Conservation (phyloP, 2,329 filamentous ascomycete species). For the Ophiostoma fasciatum region DNA sequence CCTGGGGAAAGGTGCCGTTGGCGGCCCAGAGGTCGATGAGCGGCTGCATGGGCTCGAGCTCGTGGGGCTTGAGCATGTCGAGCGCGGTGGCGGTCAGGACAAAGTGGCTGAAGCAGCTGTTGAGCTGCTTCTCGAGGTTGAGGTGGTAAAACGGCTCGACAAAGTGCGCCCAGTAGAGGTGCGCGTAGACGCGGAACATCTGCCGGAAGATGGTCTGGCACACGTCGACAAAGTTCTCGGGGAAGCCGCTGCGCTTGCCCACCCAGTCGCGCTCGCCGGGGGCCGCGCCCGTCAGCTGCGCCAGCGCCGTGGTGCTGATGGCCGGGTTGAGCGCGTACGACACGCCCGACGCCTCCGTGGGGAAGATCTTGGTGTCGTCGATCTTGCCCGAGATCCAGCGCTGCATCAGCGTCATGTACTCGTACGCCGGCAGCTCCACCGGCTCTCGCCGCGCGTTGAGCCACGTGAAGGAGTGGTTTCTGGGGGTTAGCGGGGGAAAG, state of each 20-base stretch:
- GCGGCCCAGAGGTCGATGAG: slow-evolving; percentile 83
- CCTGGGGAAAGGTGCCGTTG: slow-evolving; percentile 73
- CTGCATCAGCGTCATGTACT: slow-evolving; percentile 92
- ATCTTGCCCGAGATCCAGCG: slow-evolving; percentile 97
- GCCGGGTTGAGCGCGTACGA: slow-evolving; percentile 48
- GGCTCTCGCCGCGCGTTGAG: slow-evolving; percentile 76
- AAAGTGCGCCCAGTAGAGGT: slow-evolving; percentile 96
- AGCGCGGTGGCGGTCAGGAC: slow-evolving; percentile 66
- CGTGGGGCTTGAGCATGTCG: slow-evolving; percentile 73
- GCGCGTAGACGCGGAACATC: slow-evolving; percentile 97
- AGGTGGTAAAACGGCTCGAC: slow-evolving; percentile 71
- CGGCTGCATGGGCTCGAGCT: slow-evolving; percentile 91
- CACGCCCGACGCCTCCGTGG: slow-evolving; percentile 62
- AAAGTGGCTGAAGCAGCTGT: slow-evolving; percentile 80
- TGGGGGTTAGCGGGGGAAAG: slow-evolving; percentile 14
- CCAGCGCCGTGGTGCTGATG: neutral
- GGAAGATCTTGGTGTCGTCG: slow-evolving; percentile 78
- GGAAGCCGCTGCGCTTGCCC: slow-evolving; percentile 86
- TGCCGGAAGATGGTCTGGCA: slow-evolving; percentile 92
- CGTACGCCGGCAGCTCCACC: slow-evolving; percentile 79
- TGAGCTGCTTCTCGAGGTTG: slow-evolving; percentile 66
- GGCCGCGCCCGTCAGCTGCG: neutral
- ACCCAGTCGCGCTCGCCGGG: slow-evolving; percentile 40
- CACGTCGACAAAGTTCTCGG: slow-evolving; percentile 73
- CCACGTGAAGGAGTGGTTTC: slow-evolving; percentile 95